These are phyloP conservation scores for Pelargonium fulgidum DNA, from an alignment of 441 rosid genomes.

Conservation along the genomic window DNA sequence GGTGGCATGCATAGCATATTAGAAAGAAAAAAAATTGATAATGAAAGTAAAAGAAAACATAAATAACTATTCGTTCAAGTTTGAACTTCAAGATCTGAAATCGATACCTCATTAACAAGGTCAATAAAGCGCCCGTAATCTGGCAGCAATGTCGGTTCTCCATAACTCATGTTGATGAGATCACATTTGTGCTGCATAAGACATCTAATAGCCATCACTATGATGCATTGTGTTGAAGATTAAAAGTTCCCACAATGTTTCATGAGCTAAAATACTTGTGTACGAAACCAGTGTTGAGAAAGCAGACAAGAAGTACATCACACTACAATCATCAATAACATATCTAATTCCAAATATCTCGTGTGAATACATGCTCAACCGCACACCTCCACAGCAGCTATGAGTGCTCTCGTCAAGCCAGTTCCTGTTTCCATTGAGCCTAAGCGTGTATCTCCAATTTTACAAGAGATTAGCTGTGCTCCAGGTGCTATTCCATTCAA, in stretches of 20 bases:
- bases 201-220: conserved; percentile 11
- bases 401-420: conserved; percentile 87
- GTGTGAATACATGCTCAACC: conserved; percentile 11
- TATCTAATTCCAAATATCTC: not conserved
- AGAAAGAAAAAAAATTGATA: conserved; percentile 12
- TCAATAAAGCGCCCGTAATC: conserved; percentile 98
- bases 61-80: conserved; percentile 5
- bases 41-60: conserved; percentile 1
- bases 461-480: conserved; percentile 91
- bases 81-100: conserved; percentile 24
- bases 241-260: not conserved
- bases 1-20: conserved; percentile 17
- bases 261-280: conserved; percentile 14
- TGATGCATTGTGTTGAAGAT: conserved; percentile 18
- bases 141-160: conserved; percentile 76
- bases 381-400: conserved; percentile 89
- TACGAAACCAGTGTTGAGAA: conserved; percentile 8
- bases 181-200: conserved; percentile 86
- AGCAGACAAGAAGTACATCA: not conserved
- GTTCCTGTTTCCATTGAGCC: conserved; percentile 99
- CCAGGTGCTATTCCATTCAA: conserved; percentile 98
- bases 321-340: conserved; percentile 3
- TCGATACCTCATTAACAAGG: conserved; percentile 81
- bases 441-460: conserved; percentile 91
- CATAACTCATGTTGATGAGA: conserved; percentile 98